Evolutionary conservation across 2,329 filamentous ascomycete species (phyloP), one percentile per base, ranked within the genome.

Genomic region (Moelleriella libera): DNA sequence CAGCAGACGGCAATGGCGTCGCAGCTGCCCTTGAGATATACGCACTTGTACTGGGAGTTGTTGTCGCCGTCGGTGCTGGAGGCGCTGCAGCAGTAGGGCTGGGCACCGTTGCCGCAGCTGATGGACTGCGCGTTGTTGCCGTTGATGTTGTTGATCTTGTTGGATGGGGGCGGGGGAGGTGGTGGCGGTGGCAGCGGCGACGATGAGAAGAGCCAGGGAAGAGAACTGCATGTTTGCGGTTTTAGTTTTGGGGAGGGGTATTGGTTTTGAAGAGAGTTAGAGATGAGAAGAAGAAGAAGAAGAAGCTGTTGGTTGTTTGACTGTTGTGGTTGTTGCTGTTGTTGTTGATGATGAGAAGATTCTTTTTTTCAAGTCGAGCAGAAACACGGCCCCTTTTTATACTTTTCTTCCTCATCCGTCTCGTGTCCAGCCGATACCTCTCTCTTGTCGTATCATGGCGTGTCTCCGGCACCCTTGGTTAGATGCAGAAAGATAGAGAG

Each of bases 221-320:
- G 43, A 34, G 29, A 44, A 12, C 43, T 44, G 43, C 43, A 44
- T 44, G 43, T 28, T 44, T 6, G 43, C 43, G 43, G 43, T 44
- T 6, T 12, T 28, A 7, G 29, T 37, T 37, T 37, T 37, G 32
- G 32, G 32, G n/a, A n/a, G n/a, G n/a, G n/a, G n/a, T n/a, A n/a
- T n/a, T n/a, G 12, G 30, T 7, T 32, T 30, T 30, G 43, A 30
- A 30, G 28, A 30, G n/a, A n/a, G n/a, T n/a, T n/a, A n/a, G n/a
- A n/a, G n/a, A n/a, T 6, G 30, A 44, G 28, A 34, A 44, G 43
- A 44, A 44, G 28, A 30, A 30, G 7, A 28, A 34, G 43, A 14
- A 14, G 43, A 14, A 44, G 43, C 11, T 30, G 28, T 30, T 44
- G 28, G 32, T 37, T 9, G 32, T 37, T n/a, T n/a, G n/a, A n/a